Conservation (phyloP, 179 eudicot genomes). For the Nepenthes alata region DNA sequence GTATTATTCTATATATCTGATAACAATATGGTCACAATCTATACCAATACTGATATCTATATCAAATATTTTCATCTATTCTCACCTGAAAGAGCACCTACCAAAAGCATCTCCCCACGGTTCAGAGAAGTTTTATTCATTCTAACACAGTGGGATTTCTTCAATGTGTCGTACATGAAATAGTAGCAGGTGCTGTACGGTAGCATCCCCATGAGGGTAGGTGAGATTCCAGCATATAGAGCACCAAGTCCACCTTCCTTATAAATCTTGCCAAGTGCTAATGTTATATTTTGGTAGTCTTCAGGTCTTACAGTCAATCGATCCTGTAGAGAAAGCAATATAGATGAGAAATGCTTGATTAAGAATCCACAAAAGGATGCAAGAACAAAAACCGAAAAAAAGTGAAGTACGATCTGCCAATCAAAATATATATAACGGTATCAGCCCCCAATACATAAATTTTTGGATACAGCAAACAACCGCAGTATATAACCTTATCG, state of each 20-base stretch:
- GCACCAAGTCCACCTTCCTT: constrained; percentile 61
- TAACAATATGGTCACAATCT: too few relatives aligned
- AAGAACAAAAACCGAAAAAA: neutral
- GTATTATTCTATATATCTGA: too few relatives aligned
- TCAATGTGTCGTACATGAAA: constrained; percentile 88
- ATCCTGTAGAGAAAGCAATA: constrained; percentile 38
- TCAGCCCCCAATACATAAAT: too few relatives aligned
- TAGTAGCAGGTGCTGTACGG: constrained; percentile 97
- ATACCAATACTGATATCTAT: too few relatives aligned
- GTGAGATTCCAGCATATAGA: constrained; percentile 72
- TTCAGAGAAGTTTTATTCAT: constrained; percentile 58
- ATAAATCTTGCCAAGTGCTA: constrained; percentile 64
- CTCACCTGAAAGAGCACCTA: constrained; percentile 91
- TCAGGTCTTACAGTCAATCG: constrained; percentile 85
- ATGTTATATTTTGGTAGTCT: constrained; percentile 52
- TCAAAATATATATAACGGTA: too few relatives aligned
- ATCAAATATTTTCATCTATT: neutral
- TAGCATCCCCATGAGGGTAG: constrained; percentile 89
- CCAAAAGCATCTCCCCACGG: constrained; percentile 78
- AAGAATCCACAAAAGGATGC: neutral
- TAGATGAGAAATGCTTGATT: neutral
- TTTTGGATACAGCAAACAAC: too few relatives aligned
- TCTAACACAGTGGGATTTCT: constrained; percentile 58
- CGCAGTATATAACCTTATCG: too few relatives aligned
- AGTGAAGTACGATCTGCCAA: too few relatives aligned